phyloP scores from a whole-genome alignment of 805 yeast species.

The Candida tammaniensis region DNA sequence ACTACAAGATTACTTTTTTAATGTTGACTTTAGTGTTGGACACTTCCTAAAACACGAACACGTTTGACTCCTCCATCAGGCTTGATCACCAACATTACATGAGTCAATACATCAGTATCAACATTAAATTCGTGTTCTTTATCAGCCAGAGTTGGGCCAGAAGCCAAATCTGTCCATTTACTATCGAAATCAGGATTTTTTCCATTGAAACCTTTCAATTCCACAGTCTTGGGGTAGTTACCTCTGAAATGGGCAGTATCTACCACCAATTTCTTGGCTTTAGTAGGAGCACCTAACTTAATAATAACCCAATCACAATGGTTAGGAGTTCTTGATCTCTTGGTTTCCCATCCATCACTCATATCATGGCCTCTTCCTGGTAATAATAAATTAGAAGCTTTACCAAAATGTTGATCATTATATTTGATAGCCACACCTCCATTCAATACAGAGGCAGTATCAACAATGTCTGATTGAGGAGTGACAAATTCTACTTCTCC shows the following conservation, averaged over 20 bases:
- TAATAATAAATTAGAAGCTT: slow-evolving; percentile 81
- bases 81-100: slow-evolving; percentile 75
- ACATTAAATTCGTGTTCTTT: slow-evolving; percentile 63
- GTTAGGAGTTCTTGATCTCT: slow-evolving; percentile 76
- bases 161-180: slow-evolving; percentile 65
- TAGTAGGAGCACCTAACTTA: slow-evolving; percentile 66
- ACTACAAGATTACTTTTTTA: no score
- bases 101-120: slow-evolving; percentile 45
- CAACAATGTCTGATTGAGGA: slow-evolving; percentile 44
- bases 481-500: slow-evolving; percentile 78
- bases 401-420: slow-evolving; percentile 93
- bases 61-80: slow-evolving; percentile 98
- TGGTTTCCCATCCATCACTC: slow-evolving; percentile 99
- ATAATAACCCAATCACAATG: slow-evolving; percentile 93
- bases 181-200: slow-evolving; percentile 43
- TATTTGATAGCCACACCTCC: slow-evolving; percentile 86
- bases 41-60: slow-evolving; percentile 73
- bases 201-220: slow-evolving; percentile 57
- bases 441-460: slow-evolving; percentile 69
- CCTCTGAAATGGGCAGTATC: slow-evolving; percentile 96
- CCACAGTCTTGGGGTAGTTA: slow-evolving; percentile 82
- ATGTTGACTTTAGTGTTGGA: no score
- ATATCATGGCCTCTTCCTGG: slow-evolving; percentile 96
- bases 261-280: slow-evolving; percentile 58
- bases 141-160: slow-evolving; percentile 79